Conservation (phyloP, 2,329 filamentous ascomycete genomes). For the Dendrostoma leiphaemia region DNA sequence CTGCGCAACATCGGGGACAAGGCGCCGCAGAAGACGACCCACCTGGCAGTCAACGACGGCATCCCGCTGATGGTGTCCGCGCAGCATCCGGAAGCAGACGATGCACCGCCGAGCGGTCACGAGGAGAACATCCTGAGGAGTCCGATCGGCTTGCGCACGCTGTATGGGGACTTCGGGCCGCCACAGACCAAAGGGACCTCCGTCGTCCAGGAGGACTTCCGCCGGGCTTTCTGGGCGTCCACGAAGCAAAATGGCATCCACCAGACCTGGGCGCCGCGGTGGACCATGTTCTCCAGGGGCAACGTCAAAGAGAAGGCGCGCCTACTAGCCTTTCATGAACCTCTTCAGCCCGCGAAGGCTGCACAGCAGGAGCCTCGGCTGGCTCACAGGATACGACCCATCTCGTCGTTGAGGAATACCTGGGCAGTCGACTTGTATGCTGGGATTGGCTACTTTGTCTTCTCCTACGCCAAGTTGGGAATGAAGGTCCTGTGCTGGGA, state of each 20-base stretch:
- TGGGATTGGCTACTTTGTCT: slow-evolving; percentile 92
- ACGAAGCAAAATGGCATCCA: slow-evolving; percentile 75
- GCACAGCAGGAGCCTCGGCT: not conserved
- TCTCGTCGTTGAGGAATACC: slow-evolving; percentile 25
- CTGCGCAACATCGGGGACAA: slow-evolving; percentile 45
- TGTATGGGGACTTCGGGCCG: slow-evolving; percentile 75
- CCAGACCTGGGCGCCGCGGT: slow-evolving; percentile 84
- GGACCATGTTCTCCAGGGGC: slow-evolving; percentile 92
- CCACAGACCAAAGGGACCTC: slow-evolving; percentile 18
- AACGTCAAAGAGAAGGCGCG: slow-evolving; percentile 88
- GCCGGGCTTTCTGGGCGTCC: slow-evolving; percentile 72
- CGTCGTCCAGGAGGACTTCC: slow-evolving; percentile 53
- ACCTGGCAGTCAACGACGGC: slow-evolving; percentile 60
- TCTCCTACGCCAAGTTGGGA: slow-evolving; percentile 74
- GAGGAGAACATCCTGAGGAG: slow-evolving; percentile 70
- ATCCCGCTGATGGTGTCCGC: slow-evolving; percentile 47
- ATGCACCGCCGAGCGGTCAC: slow-evolving; percentile 17
- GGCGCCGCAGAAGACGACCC: slow-evolving; percentile 43
- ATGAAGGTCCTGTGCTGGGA: slow-evolving; percentile 83
- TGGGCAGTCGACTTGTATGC: slow-evolving; percentile 82
- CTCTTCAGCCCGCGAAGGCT: not conserved
- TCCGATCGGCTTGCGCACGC: slow-evolving; percentile 65
- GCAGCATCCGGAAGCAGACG: slow-evolving; percentile 2
- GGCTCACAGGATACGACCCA: not conserved
- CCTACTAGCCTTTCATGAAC: slow-evolving; percentile 54